Evolutionary conservation across 2,329 filamentous ascomycete species (phyloP), one percentile per base, ranked within the genome.

Genomic region (Teratosphaeria zuluensis): DNA sequence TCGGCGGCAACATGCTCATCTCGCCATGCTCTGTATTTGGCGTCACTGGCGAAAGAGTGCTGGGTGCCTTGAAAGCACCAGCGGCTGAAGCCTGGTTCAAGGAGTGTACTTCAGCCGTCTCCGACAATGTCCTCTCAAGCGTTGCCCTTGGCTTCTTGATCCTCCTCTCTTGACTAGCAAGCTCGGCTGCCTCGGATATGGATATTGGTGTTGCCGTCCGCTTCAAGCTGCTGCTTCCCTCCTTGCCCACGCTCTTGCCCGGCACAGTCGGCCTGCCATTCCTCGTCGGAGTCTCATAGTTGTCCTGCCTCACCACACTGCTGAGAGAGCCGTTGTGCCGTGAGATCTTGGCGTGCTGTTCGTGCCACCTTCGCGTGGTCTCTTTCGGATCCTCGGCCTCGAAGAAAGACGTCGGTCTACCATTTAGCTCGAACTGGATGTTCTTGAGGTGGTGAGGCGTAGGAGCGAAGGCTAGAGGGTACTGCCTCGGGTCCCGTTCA

Each of bases 401-500:
- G 58, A 81, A 77, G 62, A 87, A 87, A 38, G 80, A 76, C n/a
- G 84, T 80, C 7, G 82, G 76, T 59, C 79, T 77, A 52, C 84
- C 82, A 54, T 83, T 82, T 38, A 88, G 77, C 56, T 87, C 84
- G 66, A 95, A 92, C 48, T 83, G 85, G 70, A 97, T 88, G 58
- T 85, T 85, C 62, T 85, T 84, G 61, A 99, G 78, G 56, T 88
- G 86, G 16, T 85, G 82, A 1, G 94, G 94, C 1, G 92, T 95
- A 1, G 90, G 87, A 55, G 89, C 86, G 62, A 83, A 81, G 42
- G 92, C 92, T 32, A 99, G 79, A 46, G 94, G 94, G 72, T 95
- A 99, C 67, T 94, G 85, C 72, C 95, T 95, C 14, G 87, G 81
- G 73, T 97, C 91, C 59, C 96, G 83, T 57, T 86, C 81, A 60